These are phyloP conservation scores for Globisporangium orthogonon DNA, from an alignment of 352 stramenopile genomes.

Conservation along the genomic window DNA sequence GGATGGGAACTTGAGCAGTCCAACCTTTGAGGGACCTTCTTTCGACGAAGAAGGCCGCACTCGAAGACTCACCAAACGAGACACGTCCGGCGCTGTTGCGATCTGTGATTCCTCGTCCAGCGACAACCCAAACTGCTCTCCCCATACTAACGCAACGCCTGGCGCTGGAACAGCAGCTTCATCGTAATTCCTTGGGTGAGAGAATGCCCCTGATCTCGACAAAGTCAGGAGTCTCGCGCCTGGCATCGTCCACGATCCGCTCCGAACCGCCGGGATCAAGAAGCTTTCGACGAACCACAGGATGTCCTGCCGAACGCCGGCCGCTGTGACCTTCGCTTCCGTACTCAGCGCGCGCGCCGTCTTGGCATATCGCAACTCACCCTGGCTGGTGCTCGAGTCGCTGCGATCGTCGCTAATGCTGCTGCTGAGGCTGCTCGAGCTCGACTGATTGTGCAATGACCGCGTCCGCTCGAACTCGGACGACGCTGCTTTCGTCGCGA, in stretches of 20 bases:
- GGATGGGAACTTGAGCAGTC: constrained; percentile 34
- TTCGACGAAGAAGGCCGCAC: background rate
- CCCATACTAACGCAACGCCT: constrained; percentile 58
- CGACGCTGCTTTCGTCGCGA: constrained; percentile 19
- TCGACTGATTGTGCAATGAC: constrained; percentile 1
- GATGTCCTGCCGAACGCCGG: constrained; percentile 12
- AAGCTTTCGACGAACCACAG: constrained; percentile 54
- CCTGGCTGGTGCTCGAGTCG: constrained; percentile 1
- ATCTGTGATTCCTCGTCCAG: constrained; percentile 52
- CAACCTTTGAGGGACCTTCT: constrained; percentile 14
- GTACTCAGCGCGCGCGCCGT: constrained; percentile 10
- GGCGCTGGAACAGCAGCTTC: constrained; percentile 13
- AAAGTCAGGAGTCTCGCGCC: constrained; percentile 14
- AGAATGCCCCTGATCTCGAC: background rate
- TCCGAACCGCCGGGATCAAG: constrained; percentile 29
- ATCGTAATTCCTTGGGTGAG: background rate
- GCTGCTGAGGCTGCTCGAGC: constrained; percentile 11
- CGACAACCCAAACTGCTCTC: constrained; percentile 47
- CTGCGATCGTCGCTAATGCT: constrained; percentile 10
- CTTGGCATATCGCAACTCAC: constrained; percentile 6
- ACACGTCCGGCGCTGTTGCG: constrained; percentile 8
- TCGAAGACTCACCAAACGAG: constrained; percentile 15
- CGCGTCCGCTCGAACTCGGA: constrained; percentile 11
- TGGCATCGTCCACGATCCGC: constrained; percentile 28
- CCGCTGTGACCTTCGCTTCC: constrained; percentile 8